Evolutionary conservation across 2,329 filamentous ascomycete genomes (phyloP).

Genomic region (Alternaria sp.): DNA sequence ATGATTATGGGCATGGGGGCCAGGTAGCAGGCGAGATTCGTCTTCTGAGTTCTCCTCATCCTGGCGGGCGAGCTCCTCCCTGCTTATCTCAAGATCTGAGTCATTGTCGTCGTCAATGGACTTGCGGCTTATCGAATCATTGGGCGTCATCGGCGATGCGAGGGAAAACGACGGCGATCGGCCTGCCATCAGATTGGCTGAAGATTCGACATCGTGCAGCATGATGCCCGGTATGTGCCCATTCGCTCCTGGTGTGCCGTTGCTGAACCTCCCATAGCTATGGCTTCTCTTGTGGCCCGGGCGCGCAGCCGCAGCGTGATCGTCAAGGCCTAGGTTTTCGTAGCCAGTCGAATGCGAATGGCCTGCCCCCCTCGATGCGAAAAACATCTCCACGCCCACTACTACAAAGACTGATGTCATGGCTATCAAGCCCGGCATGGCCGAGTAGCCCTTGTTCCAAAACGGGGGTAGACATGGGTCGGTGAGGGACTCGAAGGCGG

Average conservation of each 20-base stretch:
- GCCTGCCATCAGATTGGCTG: constrained; percentile 42
- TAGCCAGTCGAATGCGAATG: constrained; percentile 64
- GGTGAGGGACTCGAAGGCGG: constrained; percentile 49
- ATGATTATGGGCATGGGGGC: constrained; percentile 27
- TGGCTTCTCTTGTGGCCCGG: constrained; percentile 39
- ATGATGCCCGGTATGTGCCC: constrained; percentile 39
- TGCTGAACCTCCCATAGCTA: constrained; percentile 42
- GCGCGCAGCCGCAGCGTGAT: constrained; percentile 18
- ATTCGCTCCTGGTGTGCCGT: constrained; percentile 22
- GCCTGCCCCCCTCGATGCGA: constrained; percentile 72
- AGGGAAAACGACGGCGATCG: constrained; percentile 41
- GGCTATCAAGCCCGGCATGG: constrained; percentile 49
- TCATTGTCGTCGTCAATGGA: constrained; percentile 27
- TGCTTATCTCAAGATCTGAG: constrained; percentile 44
- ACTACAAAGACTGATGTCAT: constrained; percentile 63
- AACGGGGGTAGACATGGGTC: constrained; percentile 49
- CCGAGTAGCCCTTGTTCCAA: constrained; percentile 49
- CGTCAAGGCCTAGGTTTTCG: constrained; percentile 48
- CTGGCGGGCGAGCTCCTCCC: constrained; percentile 43
- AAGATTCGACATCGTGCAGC: constrained; percentile 40
- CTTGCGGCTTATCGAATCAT: constrained; percentile 7
- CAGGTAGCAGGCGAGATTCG: constrained; percentile 40
- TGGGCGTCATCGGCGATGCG: constrained; percentile 29
- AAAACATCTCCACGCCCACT: constrained; percentile 85
- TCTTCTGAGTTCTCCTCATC: constrained; percentile 35